Percentiles rank a stretch among this genome's conserved stretches.
Conservation (phyloP, 306 rosid species). For the Luffa acutangula region DNA sequence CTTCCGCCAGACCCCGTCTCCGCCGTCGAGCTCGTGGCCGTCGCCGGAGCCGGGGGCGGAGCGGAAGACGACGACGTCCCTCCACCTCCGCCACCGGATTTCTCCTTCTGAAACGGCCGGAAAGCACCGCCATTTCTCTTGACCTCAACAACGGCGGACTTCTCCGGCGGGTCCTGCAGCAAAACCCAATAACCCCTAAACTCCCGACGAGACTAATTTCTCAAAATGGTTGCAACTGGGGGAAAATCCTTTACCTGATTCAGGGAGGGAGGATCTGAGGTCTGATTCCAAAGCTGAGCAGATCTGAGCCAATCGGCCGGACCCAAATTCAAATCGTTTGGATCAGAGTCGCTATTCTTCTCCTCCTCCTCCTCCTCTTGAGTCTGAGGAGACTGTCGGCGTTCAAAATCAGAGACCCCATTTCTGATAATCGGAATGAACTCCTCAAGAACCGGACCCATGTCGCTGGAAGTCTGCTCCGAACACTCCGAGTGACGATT, state of each 20-base stretch:
- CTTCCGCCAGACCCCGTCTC: slow-evolving; percentile 27
- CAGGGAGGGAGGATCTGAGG: slow-evolving; percentile 27
- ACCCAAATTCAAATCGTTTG: slow-evolving; percentile 49
- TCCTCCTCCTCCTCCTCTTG: slow-evolving; percentile 11
- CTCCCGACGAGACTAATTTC: not conserved
- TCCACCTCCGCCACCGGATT: slow-evolving; percentile 5
- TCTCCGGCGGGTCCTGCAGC: slow-evolving; percentile 47
- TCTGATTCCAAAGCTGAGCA: slow-evolving; percentile 72
- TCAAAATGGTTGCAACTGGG: not conserved
- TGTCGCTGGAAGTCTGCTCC: slow-evolving; percentile 52
- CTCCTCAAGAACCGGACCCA: slow-evolving; percentile 56
- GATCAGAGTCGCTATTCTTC: slow-evolving; percentile 18
- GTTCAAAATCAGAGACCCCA: slow-evolving; percentile 29
- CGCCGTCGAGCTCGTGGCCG: slow-evolving; percentile 40
- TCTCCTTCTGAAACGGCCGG: slow-evolving; percentile 72
- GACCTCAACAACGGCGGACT: slow-evolving; percentile 54
- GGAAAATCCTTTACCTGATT: slow-evolving; percentile 31
- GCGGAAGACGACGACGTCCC: slow-evolving; percentile 14
- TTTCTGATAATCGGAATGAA: slow-evolving; percentile 64
- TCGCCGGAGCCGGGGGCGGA: slow-evolving; percentile 30
- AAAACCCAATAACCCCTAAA: not conserved
- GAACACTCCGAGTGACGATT: slow-evolving; percentile 69
- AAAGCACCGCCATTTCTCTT: slow-evolving; percentile 69
- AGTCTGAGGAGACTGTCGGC: slow-evolving; percentile 24
- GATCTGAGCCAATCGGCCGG: slow-evolving; percentile 93